Evolutionary conservation across 202 grass and related monocot species (phyloP).

Genomic region (Bolboschoenoplectus hybrid): DNA sequence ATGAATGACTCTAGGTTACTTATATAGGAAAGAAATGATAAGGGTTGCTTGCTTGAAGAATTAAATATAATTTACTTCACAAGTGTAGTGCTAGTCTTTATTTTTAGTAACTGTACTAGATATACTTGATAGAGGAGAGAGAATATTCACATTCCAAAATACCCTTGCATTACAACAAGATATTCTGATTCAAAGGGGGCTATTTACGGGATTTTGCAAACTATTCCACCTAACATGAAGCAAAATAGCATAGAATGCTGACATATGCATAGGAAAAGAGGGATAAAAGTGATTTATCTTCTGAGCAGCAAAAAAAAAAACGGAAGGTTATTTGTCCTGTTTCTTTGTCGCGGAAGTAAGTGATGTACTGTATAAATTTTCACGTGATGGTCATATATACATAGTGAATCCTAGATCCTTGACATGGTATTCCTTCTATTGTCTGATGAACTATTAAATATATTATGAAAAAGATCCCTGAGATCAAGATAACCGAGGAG

Average conservation of each 20-base stretch:
- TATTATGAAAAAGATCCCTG: constrained; percentile 9
- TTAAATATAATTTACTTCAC: neutral
- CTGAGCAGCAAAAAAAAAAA: neutral
- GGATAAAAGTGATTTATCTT: neutral
- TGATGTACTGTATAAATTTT: neutral
- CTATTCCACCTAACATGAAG: constrained; percentile 1
- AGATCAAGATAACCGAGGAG: neutral
- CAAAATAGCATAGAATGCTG: neutral
- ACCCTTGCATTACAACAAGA: constrained; percentile 2
- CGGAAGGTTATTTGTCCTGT: neutral
- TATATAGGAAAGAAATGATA: constrained; percentile 7
- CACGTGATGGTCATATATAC: neutral
- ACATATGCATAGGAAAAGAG: constrained; percentile 5
- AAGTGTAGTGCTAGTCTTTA: neutral
- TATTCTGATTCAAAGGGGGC: neutral
- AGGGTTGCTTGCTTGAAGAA: neutral
- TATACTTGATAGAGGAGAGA: constrained; percentile 19
- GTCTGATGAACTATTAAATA: neutral
- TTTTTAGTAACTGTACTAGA: neutral
- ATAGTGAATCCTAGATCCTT: neutral
- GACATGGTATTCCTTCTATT: neutral
- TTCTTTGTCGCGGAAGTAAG: neutral
- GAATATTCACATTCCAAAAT: constrained; percentile 23
- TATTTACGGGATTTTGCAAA: constrained; percentile 11
- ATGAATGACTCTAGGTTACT: constrained; percentile 6